Evolutionary conservation across 345 rosid genomes (phyloP).

Genomic region (Sisymbrium irio): DNA sequence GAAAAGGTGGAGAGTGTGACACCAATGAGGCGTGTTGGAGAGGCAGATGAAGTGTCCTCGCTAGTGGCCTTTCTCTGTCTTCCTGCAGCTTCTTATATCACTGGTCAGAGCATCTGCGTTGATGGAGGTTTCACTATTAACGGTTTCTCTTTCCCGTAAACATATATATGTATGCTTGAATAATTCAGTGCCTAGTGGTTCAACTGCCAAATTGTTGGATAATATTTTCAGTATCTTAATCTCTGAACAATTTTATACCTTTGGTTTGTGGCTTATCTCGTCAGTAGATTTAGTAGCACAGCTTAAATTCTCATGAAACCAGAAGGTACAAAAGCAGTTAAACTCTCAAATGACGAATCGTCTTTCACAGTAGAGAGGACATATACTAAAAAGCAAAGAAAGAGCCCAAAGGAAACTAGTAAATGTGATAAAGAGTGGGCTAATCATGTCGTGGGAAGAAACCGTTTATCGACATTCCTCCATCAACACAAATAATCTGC

Average conservation of each 20-base stretch:
- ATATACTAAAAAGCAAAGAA: background rate
- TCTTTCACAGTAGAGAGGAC: background rate
- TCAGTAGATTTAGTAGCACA: too few relatives aligned
- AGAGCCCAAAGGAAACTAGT: background rate
- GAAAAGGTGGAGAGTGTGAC: constrained; percentile 46
- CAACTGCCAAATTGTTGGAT: too few relatives aligned
- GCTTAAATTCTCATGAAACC: background rate
- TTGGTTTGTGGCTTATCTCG: too few relatives aligned
- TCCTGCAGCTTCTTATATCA: background rate
- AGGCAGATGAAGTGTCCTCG: constrained; percentile 57
- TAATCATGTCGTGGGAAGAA: constrained; percentile 45
- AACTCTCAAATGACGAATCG: constrained; percentile 8
- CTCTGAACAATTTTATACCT: too few relatives aligned
- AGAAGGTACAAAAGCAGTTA: background rate
- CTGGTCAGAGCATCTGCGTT: background rate
- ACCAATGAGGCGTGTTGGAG: constrained; percentile 65
- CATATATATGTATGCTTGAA: background rate
- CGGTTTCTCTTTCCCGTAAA: background rate
- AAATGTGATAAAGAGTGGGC: background rate
- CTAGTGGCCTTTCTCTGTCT: background rate
- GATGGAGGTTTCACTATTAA: background rate
- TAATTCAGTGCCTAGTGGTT: too few relatives aligned
- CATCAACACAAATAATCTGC: constrained; percentile 36
- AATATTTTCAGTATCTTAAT: too few relatives aligned
- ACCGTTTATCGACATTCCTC: constrained; percentile 37